Evolutionary conservation across 129 eudicot genomes (phyloP).

Genomic region (Tanacetum coccineum): DNA sequence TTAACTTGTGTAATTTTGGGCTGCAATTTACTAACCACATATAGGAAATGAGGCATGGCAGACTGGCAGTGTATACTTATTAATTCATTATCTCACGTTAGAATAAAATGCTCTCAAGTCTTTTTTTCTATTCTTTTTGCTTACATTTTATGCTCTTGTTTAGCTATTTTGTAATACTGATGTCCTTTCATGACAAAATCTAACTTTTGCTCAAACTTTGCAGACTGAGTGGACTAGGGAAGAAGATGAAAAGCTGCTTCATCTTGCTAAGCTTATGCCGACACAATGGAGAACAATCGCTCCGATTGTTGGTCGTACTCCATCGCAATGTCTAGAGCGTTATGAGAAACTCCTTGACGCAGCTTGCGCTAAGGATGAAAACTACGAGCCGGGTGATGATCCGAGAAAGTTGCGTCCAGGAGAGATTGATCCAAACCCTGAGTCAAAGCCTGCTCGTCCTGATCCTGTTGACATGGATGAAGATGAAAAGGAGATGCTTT

Average conservation of each 20-base stretch:
- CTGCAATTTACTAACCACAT: too few relatives aligned
- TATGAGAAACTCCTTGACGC: constrained; percentile 98
- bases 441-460: constrained; percentile 95
- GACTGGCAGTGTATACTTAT: too few relatives aligned
- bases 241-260: constrained; percentile 94
- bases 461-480: constrained; percentile 99
- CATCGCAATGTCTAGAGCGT: constrained; percentile 96
- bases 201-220: constrained; percentile 17
- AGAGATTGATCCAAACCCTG: constrained; percentile 97
- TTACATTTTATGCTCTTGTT: too few relatives aligned
- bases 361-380: constrained; percentile 93
- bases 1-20: too few relatives aligned
- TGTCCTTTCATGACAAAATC: background rate
- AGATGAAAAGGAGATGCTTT: constrained; percentile 99
- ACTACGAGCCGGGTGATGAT: constrained; percentile 90
- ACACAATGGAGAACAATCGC: constrained; percentile 99
- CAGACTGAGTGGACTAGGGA: constrained; percentile 99
- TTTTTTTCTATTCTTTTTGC: too few relatives aligned
- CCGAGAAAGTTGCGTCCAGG: constrained; percentile 96
- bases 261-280: constrained; percentile 98
- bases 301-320: constrained; percentile 97
- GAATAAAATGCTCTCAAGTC: too few relatives aligned
- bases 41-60: too few relatives aligned
- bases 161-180: too few relatives aligned
- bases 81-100: too few relatives aligned